Evolutionary conservation across 1,284 basidiomycete species (phyloP).

Genomic region (Ceratobasidium sp.): DNA sequence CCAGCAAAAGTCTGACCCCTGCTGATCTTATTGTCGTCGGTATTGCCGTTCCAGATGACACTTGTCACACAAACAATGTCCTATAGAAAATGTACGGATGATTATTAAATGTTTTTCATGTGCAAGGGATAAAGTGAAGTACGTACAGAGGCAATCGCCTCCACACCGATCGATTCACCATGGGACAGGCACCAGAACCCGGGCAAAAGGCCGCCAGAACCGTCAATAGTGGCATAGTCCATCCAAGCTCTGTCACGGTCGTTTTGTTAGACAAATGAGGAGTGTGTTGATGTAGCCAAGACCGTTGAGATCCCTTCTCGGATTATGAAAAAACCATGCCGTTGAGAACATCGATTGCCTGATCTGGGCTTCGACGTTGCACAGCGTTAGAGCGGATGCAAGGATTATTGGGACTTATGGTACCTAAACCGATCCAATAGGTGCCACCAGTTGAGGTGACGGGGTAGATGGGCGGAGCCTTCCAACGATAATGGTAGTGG

Average conservation of each 20-base stretch:
- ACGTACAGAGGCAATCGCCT: conserved; percentile 69
- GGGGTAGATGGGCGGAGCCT: conserved; percentile 75
- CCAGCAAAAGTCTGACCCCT: conserved; percentile 56
- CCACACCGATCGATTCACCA: conserved; percentile 80
- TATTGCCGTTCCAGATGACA: conserved; percentile 83
- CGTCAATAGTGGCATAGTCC: conserved; percentile 86
- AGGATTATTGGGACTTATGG: conserved; percentile 45
- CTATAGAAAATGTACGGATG: background rate
- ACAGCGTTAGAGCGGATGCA: conserved; percentile 71
- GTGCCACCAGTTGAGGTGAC: conserved; percentile 62
- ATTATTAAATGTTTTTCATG: background rate
- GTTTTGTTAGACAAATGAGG: conserved; percentile 78
- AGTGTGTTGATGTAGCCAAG: conserved; percentile 85
- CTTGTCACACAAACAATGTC: conserved; percentile 78
- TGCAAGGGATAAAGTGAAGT: background rate
- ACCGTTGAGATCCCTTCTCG: conserved; percentile 83
- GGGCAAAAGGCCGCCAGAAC: conserved; percentile 79
- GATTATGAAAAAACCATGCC: conserved; percentile 65
- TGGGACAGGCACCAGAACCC: conserved; percentile 83
- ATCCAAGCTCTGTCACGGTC: conserved; percentile 83
- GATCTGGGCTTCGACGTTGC: conserved; percentile 69
- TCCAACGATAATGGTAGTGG: conserved; percentile 71
- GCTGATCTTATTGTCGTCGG: conserved; percentile 49
- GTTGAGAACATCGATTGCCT: conserved; percentile 78
- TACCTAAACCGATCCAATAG: conserved; percentile 28